Percentiles rank a stretch among this genome's conserved stretches.
Conservation (phyloP, 2,329 filamentous ascomycete genomes). For the Neofusicoccum parvum region DNA sequence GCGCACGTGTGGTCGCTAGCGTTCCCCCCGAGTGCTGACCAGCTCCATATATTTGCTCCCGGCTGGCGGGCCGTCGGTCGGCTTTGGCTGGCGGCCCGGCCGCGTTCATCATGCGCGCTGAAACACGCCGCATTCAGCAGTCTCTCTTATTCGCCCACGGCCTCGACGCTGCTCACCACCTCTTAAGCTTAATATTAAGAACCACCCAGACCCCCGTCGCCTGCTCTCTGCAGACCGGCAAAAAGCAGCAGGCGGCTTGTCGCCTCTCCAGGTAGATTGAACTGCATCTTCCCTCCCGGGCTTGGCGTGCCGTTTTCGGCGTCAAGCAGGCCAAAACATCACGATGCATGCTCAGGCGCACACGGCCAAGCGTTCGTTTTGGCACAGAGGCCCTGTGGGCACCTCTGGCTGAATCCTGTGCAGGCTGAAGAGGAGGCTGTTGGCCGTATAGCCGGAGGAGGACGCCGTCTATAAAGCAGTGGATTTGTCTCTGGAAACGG, state of each 20-base stretch:
- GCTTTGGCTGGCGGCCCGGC: slow-evolving; percentile 5
- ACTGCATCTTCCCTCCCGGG: neutral
- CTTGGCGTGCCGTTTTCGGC: neutral
- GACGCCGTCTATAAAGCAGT: neutral
- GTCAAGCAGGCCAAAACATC: neutral
- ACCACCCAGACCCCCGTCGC: neutral
- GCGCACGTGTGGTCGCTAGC: neutral
- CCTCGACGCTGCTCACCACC: neutral
- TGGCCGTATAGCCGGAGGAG: neutral
- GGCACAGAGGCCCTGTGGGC: neutral
- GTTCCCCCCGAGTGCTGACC: neutral
- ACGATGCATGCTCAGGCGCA: neutral
- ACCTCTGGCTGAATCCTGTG: neutral
- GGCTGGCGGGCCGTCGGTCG: slow-evolving; percentile 16
- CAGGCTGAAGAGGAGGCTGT: neutral
- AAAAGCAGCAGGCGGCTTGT: neutral
- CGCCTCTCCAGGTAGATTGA: neutral
- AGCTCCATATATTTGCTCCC: neutral
- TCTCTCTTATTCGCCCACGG: neutral
- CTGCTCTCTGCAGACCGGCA: neutral
- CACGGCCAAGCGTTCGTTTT: neutral
- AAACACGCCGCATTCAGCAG: neutral
- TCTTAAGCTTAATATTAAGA: slow-evolving; percentile 19
- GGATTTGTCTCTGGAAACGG: neutral
- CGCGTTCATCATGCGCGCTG: slow-evolving; percentile 2